phyloP scores from a whole-genome alignment of 73 alveolate genomes.

The Paramecium tetraurelia region DNA sequence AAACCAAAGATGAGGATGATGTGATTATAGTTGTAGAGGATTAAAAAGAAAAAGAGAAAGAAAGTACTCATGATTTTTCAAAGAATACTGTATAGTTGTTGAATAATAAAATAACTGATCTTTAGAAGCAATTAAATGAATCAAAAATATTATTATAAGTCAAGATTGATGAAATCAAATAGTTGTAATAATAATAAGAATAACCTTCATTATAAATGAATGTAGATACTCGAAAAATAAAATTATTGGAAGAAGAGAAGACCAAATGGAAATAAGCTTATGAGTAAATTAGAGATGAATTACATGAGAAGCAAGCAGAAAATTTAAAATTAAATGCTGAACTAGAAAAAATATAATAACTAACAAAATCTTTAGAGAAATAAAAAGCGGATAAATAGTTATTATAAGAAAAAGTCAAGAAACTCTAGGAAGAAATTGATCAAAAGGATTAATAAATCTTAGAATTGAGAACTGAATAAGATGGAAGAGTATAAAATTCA shows the following conservation, averaged over 20 bases:
- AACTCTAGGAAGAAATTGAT: constrained; percentile 43
- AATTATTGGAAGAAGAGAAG: constrained; percentile 43
- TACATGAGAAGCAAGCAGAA: constrained; percentile 49
- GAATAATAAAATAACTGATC: constrained; percentile 5
- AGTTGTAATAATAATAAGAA: not conserved
- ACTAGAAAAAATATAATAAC: constrained; percentile 1
- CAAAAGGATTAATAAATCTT: not conserved
- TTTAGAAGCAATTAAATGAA: constrained; percentile 1
- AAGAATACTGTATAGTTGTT: not conserved
- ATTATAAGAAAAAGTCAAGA: constrained; percentile 48
- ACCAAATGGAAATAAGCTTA: not conserved
- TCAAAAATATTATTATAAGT: constrained; percentile 41
- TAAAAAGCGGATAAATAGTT: constrained; percentile 13
- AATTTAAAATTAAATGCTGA: constrained; percentile 37
- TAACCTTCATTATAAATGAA: not conserved
- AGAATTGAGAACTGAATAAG: constrained; percentile 17
- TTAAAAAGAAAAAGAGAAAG: not conserved
- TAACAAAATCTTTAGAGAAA: constrained; percentile 41
- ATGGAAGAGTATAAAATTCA: not conserved
- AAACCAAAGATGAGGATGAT: not conserved
- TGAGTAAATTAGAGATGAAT: constrained; percentile 25
- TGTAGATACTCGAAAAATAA: constrained; percentile 2
- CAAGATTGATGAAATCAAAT: constrained; percentile 26
- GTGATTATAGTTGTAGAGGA: constrained; percentile 33
- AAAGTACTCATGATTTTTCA: not conserved